These are phyloP conservation scores for Penicillium expansum DNA, from an alignment of 2,329 filamentous ascomycete species.

Conservation along the genomic window DNA sequence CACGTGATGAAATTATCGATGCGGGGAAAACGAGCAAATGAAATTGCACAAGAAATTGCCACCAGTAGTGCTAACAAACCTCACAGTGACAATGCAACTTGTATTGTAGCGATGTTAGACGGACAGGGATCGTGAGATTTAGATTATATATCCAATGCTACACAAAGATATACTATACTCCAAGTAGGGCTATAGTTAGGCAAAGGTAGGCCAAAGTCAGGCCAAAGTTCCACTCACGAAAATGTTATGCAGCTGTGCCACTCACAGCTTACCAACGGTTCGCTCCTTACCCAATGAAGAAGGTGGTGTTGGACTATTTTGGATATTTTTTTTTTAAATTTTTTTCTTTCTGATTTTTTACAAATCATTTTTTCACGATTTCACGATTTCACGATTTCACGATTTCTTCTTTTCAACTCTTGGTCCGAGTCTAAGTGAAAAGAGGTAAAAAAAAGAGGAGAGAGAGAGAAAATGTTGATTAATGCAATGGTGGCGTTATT, in stretches of 20 bases:
- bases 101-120: conserved; percentile 34
- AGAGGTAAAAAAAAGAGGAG: neutral
- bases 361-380: neutral
- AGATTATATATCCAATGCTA: neutral
- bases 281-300: conserved; percentile 20
- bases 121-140: conserved; percentile 23
- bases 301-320: conserved; percentile 19
- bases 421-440: neutral
- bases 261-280: conserved; percentile 6
- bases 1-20: conserved; percentile 32
- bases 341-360: neutral
- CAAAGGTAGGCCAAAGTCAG: too few species aligned
- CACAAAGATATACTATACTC: too few species aligned
- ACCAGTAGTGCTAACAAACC: conserved; percentile 15
- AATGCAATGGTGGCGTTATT: neutral
- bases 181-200: too few species aligned
- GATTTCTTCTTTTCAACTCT: neutral
- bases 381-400: neutral
- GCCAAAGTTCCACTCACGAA: neutral
- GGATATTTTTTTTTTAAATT: neutral
- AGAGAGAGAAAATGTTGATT: neutral
- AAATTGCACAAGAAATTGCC: conserved; percentile 31
- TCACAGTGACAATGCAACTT: conserved; percentile 34
- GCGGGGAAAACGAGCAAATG: conserved; percentile 28
- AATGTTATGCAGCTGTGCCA: conserved; percentile 21